A percentile compares a stretch with the other conserved stretches of the same genome.
Conservation (phyloP, 495 filamentous ascomycete species). For the Podospora australis region DNA sequence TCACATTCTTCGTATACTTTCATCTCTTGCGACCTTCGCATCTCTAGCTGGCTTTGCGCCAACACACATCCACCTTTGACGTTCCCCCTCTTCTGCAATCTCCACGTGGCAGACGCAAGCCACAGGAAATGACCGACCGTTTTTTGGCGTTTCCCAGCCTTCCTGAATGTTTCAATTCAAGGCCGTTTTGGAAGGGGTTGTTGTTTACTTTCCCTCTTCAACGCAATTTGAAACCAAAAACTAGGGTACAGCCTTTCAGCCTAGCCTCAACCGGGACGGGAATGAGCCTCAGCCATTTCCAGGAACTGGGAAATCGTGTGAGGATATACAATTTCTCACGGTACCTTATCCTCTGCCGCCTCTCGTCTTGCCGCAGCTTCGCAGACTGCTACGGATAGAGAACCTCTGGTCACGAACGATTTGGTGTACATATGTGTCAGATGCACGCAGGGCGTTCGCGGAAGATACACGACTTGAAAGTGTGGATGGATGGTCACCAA, state of each 20-base stretch:
- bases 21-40: too few species aligned
- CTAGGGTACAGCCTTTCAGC: conserved; percentile 14
- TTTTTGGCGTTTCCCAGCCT: conserved; percentile 1
- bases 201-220: conserved; percentile 1
- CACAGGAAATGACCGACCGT: neutral
- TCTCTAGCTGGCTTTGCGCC: neutral
- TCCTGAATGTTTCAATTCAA: conserved; percentile 19
- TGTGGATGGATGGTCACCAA: neutral
- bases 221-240: conserved; percentile 15
- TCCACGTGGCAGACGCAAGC: conserved; percentile 14
- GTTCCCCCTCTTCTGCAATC: conserved; percentile 13
- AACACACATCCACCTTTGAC: too few species aligned
- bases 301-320: conserved; percentile 14
- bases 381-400: too few species aligned
- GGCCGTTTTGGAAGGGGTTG: neutral
- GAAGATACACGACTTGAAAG: neutral
- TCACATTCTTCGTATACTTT: too few species aligned
- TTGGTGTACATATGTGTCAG: too few species aligned
- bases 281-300: conserved; percentile 15
- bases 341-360: neutral
- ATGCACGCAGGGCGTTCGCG: too few species aligned
- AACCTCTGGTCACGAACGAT: too few species aligned
- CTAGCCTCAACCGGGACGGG: conserved; percentile 18
- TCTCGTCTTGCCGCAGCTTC: neutral
- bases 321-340: neutral